These are phyloP conservation scores for Cytospora paraplurivora DNA, from an alignment of 2,329 filamentous ascomycete species.

Conservation along the genomic window DNA sequence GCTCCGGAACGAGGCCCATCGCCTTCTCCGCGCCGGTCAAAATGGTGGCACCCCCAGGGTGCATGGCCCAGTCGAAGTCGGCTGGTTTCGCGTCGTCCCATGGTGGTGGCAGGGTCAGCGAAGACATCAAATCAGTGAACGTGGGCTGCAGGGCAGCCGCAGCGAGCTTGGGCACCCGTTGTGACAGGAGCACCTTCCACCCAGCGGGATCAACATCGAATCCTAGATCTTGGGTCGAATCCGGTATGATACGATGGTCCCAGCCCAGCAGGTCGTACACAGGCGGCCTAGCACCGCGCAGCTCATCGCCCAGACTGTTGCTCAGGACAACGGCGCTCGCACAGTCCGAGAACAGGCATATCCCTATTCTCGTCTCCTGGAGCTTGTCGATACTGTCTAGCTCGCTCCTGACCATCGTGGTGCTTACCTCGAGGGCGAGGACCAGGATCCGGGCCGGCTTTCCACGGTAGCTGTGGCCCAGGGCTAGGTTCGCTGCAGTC, in stretches of 20 bases:
- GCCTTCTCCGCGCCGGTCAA: slow-evolving; percentile 62
- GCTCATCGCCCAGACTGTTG: slow-evolving; percentile 57
- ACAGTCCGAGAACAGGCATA: slow-evolving; percentile 70
- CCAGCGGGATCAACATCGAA: slow-evolving; percentile 67
- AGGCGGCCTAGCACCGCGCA: slow-evolving; percentile 38
- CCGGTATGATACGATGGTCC: slow-evolving; percentile 64
- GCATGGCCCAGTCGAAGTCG: slow-evolving; percentile 74
- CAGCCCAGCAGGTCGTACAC: slow-evolving; percentile 66
- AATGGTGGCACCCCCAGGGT: slow-evolving; percentile 69
- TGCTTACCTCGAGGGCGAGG: slow-evolving; percentile 65
- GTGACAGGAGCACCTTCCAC: slow-evolving; percentile 68
- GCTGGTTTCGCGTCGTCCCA: slow-evolving; percentile 48
- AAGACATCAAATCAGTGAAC: slow-evolving; percentile 57
- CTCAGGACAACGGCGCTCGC: slow-evolving; percentile 67
- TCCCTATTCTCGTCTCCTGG: slow-evolving; percentile 65
- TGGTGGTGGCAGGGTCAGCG: slow-evolving; percentile 37
- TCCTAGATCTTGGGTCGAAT: slow-evolving; percentile 63
- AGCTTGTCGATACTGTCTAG: slow-evolving; percentile 61
- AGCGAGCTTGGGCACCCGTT: slow-evolving; percentile 61
- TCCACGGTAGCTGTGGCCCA: slow-evolving; percentile 61
- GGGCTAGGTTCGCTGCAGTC: slow-evolving; percentile 66
- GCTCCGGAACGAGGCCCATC: slow-evolving; percentile 60
- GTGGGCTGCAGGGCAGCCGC: slow-evolving; percentile 53
- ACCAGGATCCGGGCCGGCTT: slow-evolving; percentile 65
- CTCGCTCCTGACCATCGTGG: slow-evolving; percentile 64